Evolutionary conservation across 768 basidiomycete genomes (phyloP).

Genomic region (Amanita jacksonii): DNA sequence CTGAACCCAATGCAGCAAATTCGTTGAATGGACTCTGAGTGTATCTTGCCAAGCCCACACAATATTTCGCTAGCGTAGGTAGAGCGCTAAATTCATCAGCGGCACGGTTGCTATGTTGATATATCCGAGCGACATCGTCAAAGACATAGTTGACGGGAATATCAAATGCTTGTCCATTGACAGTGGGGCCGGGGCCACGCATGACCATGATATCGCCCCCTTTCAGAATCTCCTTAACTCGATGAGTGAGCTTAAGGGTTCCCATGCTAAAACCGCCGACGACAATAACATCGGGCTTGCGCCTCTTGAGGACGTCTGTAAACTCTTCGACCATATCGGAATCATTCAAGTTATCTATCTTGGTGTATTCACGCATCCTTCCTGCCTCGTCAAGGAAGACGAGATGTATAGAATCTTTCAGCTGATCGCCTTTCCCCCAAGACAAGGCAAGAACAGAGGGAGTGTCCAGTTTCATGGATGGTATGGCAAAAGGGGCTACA

Average conservation of each 20-base stretch:
- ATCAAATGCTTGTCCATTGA: constrained; percentile 37
- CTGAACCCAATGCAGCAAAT: constrained; percentile 80
- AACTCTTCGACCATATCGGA: constrained; percentile 62
- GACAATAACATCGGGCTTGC: constrained; percentile 82
- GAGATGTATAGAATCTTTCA: constrained; percentile 78
- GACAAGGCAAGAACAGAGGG: constrained; percentile 83
- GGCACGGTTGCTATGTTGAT: constrained; percentile 84
- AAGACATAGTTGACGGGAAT: constrained; percentile 76
- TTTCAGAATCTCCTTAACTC: constrained; percentile 47
- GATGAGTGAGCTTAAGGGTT: constrained; percentile 59
- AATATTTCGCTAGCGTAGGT: constrained; percentile 77
- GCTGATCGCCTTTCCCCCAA: constrained; percentile 92
- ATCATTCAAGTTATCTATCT: constrained; percentile 81
- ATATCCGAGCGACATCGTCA: constrained; percentile 91
- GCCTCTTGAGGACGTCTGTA: constrained; percentile 67
- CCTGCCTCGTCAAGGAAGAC: constrained; percentile 86
- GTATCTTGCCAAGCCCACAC: constrained; percentile 88
- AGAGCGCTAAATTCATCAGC: constrained; percentile 74
- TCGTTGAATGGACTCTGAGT: constrained; percentile 92
- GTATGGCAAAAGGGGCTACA: constrained; percentile 61
- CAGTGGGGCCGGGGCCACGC: constrained; percentile 13
- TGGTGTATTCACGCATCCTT: constrained; percentile 81
- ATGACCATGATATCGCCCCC: constrained; percentile 17
- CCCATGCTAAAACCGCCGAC: constrained; percentile 83
- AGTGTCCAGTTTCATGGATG: constrained; percentile 53